phyloP scores from a whole-genome alignment of 441 rosid species.

The Sinapis alba region DNA sequence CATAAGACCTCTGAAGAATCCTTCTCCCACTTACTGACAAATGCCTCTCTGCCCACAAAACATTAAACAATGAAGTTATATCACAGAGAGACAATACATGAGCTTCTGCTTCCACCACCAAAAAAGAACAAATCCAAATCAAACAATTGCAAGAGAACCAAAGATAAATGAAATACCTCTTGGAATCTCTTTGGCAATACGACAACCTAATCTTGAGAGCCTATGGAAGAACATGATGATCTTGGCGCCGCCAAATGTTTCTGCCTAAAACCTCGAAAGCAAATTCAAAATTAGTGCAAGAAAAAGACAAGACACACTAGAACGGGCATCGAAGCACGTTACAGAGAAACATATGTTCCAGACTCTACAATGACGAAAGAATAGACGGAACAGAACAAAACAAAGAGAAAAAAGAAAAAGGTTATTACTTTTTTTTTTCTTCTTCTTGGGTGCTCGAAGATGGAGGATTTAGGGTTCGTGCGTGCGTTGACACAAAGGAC shows the following conservation, averaged over 20 bases:
- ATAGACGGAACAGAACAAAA: background rate
- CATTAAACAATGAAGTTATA: background rate
- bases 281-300: background rate
- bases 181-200: conserved; percentile 46
- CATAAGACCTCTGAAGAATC: conserved; percentile 32
- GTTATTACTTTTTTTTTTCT: conserved; percentile 1
- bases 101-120: background rate
- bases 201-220: conserved; percentile 48
- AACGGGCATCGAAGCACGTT: background rate
- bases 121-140: background rate
- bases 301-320: background rate
- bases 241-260: conserved; percentile 6
- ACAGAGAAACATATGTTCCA: too few relatives aligned
- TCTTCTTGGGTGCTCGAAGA: background rate
- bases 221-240: conserved; percentile 46
- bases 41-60: conserved; percentile 40
- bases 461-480: conserved; percentile 25
- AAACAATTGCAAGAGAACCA: background rate
- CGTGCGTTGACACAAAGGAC: background rate
- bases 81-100: background rate
- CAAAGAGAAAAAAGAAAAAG: background rate
- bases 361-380: too few relatives aligned
- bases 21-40: conserved; percentile 30
- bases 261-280: conserved; percentile 19
- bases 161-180: conserved; percentile 41